phyloP scores from a whole-genome alignment of 2,329 filamentous ascomycete species.

The Pseudogymnoascus sp. region DNA sequence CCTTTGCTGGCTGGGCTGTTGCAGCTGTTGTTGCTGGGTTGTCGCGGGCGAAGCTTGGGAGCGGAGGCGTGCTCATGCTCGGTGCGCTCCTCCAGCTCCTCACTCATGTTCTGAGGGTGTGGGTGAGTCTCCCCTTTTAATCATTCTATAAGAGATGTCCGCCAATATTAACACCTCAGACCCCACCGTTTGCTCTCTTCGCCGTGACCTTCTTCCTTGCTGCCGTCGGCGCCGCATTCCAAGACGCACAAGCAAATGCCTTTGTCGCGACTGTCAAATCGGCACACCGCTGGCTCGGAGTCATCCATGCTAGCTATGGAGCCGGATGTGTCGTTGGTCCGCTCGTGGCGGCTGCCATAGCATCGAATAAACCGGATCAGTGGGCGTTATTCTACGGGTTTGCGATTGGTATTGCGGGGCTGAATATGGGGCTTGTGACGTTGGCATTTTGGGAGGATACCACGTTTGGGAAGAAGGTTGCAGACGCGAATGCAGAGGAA shows the following conservation, averaged over 20 bases:
- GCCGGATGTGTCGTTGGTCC: constrained; percentile 47
- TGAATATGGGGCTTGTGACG: constrained; percentile 41
- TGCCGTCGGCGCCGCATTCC: constrained; percentile 51
- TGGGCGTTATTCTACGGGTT: constrained; percentile 53
- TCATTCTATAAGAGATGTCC: not conserved
- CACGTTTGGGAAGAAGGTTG: not conserved
- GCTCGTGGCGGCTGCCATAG: constrained; percentile 45
- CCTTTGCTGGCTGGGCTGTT: constrained; percentile 52
- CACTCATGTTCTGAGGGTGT: constrained; percentile 46
- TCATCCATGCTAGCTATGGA: constrained; percentile 54
- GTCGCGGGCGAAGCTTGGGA: constrained; percentile 41
- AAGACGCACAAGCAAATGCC: constrained; percentile 56
- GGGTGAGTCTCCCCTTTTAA: constrained; percentile 26
- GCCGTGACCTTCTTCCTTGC: constrained; percentile 50
- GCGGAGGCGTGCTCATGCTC: constrained; percentile 48
- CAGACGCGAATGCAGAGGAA: constrained; percentile 13
- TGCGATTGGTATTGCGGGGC: constrained; percentile 42
- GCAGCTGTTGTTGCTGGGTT: constrained; percentile 50
- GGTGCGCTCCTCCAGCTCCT: constrained; percentile 48
- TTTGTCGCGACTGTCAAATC: constrained; percentile 45
- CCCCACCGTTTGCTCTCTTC: constrained; percentile 48
- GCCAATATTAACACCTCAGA: constrained; percentile 10
- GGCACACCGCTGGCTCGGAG: constrained; percentile 51
- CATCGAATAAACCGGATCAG: constrained; percentile 30
- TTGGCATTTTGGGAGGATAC: constrained; percentile 40